phyloP scores from a whole-genome alignment of 1,139 yeast species.

The Hyphopichia pseudoburtonii region DNA sequence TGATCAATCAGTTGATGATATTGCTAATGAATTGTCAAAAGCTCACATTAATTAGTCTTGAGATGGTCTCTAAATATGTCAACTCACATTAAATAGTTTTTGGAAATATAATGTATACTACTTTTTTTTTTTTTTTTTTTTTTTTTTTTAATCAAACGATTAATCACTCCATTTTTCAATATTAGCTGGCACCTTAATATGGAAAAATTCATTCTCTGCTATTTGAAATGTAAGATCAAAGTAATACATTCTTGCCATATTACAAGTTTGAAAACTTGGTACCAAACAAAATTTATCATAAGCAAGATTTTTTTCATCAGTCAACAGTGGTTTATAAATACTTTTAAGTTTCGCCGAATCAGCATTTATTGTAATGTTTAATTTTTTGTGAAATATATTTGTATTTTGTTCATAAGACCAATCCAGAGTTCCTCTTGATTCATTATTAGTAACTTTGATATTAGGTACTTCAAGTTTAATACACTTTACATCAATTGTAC shows the following conservation, averaged over 20 bases:
- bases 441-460: conserved; percentile 9
- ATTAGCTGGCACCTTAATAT: conserved; percentile 1
- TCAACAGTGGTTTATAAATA: too few species aligned
- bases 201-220: not conserved
- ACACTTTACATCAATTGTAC: conserved; percentile 26
- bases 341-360: not conserved
- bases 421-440: too few species aligned
- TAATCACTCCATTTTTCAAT: not conserved
- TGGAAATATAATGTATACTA: not conserved
- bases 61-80: not conserved
- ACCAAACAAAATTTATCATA: conserved; percentile 18
- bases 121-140: not conserved
- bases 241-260: conserved; percentile 23
- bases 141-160: not conserved
- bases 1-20: conserved; percentile 52
- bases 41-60: conserved; percentile 39
- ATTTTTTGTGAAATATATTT: not conserved
- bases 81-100: too few species aligned
- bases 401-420: not conserved
- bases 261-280: conserved; percentile 27
- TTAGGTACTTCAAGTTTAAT: conserved; percentile 24
- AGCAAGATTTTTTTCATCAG: too few species aligned
- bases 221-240: conserved; percentile 17
- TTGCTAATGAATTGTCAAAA: conserved; percentile 59
- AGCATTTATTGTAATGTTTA: not conserved